Conservation (phyloP, 2,329 filamentous ascomycete species). For the Colletotrichum caudatum region DNA sequence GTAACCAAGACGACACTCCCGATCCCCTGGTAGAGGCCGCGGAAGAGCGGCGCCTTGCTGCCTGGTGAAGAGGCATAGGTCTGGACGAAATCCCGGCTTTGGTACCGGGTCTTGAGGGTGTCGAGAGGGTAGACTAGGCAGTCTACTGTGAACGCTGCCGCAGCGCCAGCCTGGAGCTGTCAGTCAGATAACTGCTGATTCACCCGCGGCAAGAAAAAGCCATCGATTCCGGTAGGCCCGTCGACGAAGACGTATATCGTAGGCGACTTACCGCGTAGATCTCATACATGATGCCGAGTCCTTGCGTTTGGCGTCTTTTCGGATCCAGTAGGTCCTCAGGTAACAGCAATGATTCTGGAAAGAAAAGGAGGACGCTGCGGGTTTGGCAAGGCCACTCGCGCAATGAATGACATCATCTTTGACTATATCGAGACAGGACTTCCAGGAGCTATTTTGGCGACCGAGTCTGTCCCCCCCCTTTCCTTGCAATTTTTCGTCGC, state of each 20-base stretch:
- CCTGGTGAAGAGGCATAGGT: conserved; percentile 71
- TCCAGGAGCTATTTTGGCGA: background rate
- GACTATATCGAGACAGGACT: background rate
- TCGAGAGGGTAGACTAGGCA: conserved; percentile 89
- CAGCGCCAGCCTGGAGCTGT: conserved; percentile 77
- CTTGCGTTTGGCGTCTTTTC: background rate
- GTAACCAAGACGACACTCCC: conserved; percentile 88
- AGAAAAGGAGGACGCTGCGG: background rate
- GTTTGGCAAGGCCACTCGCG: conserved; percentile 4
- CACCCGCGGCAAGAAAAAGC: background rate
- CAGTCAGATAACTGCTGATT: background rate
- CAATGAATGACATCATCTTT: conserved; percentile 20
- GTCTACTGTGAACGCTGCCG: conserved; percentile 88
- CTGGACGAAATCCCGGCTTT: conserved; percentile 79
- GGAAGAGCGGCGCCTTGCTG: conserved; percentile 68
- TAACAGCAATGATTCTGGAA: background rate
- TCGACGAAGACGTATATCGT: background rate
- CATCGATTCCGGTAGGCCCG: background rate
- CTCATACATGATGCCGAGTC: conserved; percentile 37
- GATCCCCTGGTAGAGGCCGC: conserved; percentile 87
- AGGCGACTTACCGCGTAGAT: conserved; percentile 40
- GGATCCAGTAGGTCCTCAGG: too few relatives aligned
- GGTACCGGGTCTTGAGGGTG: conserved; percentile 88
- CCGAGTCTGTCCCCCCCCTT: too few relatives aligned
- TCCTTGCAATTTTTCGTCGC: background rate